Percentiles rank a stretch among this genome's conserved stretches.
phyloP scores from a whole-genome alignment of 768 basidiomycete genomes.

The Lepiota venenata region DNA sequence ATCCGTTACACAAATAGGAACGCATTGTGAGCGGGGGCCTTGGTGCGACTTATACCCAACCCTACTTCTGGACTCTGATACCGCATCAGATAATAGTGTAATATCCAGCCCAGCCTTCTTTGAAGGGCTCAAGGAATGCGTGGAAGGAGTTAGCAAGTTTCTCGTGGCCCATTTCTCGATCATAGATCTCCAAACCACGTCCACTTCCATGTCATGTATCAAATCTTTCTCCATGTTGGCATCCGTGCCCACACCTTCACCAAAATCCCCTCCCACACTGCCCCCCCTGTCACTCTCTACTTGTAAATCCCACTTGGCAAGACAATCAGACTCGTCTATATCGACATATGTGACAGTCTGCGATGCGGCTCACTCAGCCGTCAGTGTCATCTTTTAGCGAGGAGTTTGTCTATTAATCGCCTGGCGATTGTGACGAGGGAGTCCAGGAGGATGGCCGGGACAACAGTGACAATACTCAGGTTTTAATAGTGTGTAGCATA shows the following conservation, averaged over 20 bases:
- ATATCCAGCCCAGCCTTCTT: conserved; percentile 22
- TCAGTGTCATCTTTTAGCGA: conserved; percentile 44
- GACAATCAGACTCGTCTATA: conserved; percentile 25
- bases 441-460: conserved; percentile 16
- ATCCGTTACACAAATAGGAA: conserved; percentile 45
- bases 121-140: conserved; percentile 64
- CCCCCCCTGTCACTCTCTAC: conserved; percentile 16
- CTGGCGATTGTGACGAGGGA: not conserved
- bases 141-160: conserved; percentile 55
- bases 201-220: conserved; percentile 2
- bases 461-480: conserved; percentile 22
- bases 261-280: not conserved
- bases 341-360: too few relatives aligned
- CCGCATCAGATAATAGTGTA: not conserved
- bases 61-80: conserved; percentile 6
- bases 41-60: conserved; percentile 22
- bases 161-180: conserved; percentile 42
- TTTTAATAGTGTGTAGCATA: conserved; percentile 45
- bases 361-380: conserved; percentile 40
- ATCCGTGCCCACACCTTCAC: too few relatives aligned
- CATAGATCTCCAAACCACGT: not conserved
- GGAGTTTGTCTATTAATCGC: conserved; percentile 13
- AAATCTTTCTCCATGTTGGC: not conserved
- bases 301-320: conserved; percentile 18
- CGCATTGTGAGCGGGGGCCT: conserved; percentile 60